phyloP scores from a whole-genome alignment of 768 basidiomycete genomes.

The Mycena indigotica region DNA sequence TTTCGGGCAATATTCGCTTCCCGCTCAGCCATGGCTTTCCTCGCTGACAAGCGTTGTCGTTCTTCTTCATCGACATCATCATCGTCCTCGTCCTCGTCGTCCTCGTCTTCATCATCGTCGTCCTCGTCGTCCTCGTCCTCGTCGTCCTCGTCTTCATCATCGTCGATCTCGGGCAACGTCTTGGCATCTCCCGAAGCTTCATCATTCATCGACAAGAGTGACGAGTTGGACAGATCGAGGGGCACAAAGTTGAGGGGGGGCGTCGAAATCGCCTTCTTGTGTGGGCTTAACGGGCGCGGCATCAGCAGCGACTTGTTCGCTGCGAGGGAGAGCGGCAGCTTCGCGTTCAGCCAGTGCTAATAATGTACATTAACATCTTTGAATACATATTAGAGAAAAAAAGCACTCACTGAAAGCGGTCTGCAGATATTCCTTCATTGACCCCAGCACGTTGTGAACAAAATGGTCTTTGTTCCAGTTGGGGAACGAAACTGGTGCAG shows the following conservation, averaged over 20 bases:
- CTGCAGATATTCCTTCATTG: slow-evolving; percentile 7
- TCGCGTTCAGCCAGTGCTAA: neutral
- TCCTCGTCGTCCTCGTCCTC: neutral
- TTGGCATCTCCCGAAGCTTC: too few species aligned
- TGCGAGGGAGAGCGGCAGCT: neutral
- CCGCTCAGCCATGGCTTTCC: neutral
- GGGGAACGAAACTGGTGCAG: neutral
- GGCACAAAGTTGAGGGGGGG: neutral
- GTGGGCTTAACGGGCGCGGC: neutral
- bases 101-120: neutral
- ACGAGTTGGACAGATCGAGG: neutral
- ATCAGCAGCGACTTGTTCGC: neutral
- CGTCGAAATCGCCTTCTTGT: neutral
- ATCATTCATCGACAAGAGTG: neutral
- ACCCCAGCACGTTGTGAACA: neutral
- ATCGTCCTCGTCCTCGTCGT: neutral
- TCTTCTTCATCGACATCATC: neutral
- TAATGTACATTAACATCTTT: neutral
- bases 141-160: neutral
- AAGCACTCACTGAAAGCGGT: slow-evolving; percentile 9
- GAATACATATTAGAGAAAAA: neutral
- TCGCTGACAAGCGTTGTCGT: neutral
- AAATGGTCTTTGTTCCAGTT: neutral
- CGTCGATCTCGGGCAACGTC: neutral
- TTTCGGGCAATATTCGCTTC: neutral